Evolutionary conservation across 805 yeast genomes (phyloP).

Genomic region (Nakazawaea wickerhamii): DNA sequence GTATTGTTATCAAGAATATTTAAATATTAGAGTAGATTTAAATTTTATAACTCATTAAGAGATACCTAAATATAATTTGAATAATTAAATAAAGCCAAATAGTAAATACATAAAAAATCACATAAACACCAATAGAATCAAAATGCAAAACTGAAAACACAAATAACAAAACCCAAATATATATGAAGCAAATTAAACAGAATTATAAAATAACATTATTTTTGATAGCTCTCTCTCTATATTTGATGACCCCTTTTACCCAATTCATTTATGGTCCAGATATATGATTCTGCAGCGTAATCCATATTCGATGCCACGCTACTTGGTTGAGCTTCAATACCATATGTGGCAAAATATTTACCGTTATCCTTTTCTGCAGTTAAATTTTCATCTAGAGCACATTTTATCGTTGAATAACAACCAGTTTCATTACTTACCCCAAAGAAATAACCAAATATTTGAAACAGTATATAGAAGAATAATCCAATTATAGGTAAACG

Average conservation of each 20-base stretch:
- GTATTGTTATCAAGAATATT: slow-evolving; percentile 67
- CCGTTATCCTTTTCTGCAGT: slow-evolving; percentile 58
- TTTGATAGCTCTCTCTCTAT: background rate
- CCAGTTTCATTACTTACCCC: slow-evolving; percentile 76
- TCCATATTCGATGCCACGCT: slow-evolving; percentile 50
- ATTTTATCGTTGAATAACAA: slow-evolving; percentile 54
- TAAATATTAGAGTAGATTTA: too few species aligned
- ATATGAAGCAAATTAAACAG: background rate
- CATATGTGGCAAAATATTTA: slow-evolving; percentile 59
- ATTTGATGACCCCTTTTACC: slow-evolving; percentile 41
- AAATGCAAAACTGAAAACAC: slow-evolving; percentile 9
- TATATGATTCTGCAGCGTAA: slow-evolving; percentile 68
- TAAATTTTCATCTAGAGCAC: slow-evolving; percentile 51
- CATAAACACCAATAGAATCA: background rate
- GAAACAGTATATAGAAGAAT: slow-evolving; percentile 65
- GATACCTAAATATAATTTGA: too few species aligned
- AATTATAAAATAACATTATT: background rate
- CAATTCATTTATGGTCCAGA: slow-evolving; percentile 66
- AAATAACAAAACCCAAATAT: too few species aligned
- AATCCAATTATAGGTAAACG: slow-evolving; percentile 73
- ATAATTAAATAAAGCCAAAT: too few species aligned
- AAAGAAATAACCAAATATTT: slow-evolving; percentile 58
- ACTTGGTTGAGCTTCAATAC: slow-evolving; percentile 52
- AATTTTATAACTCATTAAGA: too few species aligned
- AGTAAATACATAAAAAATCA: too few species aligned